Percentiles rank a stretch among this genome's conserved stretches.
Evolutionary conservation across 1,284 basidiomycete species (phyloP).

Genomic region (Gomphus bonarii): DNA sequence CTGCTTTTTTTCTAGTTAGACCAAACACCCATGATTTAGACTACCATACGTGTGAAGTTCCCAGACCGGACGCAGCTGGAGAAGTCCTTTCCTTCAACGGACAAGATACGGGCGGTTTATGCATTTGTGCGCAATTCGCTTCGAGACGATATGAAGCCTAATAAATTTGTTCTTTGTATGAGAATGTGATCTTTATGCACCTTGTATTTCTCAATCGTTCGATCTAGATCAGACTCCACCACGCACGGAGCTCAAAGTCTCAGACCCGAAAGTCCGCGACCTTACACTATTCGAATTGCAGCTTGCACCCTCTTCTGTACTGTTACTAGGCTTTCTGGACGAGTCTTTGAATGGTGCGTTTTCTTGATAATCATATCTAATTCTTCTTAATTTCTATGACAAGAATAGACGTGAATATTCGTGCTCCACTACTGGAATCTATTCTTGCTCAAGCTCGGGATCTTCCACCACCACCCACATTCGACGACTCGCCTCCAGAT

Average conservation of each 20-base stretch:
- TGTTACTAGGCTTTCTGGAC: conserved; percentile 68
- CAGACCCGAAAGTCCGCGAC: conserved; percentile 59
- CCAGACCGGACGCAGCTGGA: conserved; percentile 78
- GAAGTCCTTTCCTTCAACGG: conserved; percentile 59
- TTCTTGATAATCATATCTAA: not conserved
- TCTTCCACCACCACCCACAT: conserved; percentile 42
- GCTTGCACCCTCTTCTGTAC: conserved; percentile 69
- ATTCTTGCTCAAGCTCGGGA: conserved; percentile 50
- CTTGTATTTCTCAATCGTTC: not conserved
- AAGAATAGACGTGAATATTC: conserved; percentile 18
- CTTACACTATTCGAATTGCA: conserved; percentile 60
- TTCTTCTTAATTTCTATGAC: not conserved
- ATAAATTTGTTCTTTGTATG: conserved; percentile 77
- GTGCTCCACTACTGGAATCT: conserved; percentile 55
- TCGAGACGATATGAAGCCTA: conserved; percentile 57
- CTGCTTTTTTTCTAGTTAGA: not conserved
- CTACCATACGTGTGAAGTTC: conserved; percentile 74
- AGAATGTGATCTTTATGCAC: conserved; percentile 9
- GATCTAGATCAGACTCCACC: conserved; percentile 67
- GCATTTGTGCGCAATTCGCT: conserved; percentile 71
- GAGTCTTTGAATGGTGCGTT: conserved; percentile 57
- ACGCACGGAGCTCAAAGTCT: conserved; percentile 70
- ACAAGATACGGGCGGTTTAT: conserved; percentile 73
- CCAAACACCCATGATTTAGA: conserved; percentile 32
- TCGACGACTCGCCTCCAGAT: conserved; percentile 18